Evolutionary conservation across 805 yeast species (phyloP).

Genomic region (Saccharomyces eubayanus): DNA sequence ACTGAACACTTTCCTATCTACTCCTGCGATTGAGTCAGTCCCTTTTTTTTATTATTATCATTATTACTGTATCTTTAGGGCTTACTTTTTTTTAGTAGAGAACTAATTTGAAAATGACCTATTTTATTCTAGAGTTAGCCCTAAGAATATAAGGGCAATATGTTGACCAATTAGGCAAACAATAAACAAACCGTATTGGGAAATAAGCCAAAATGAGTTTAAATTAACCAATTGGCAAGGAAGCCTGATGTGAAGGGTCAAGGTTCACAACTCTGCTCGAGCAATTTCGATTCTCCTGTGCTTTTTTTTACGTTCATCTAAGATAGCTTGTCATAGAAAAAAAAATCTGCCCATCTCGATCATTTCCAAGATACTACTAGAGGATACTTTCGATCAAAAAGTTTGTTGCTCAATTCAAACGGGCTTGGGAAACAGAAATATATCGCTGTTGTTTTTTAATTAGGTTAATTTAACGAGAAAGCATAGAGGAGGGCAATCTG

Average conservation of each 20-base stretch:
- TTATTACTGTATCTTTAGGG: not conserved
- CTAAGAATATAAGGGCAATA: not conserved
- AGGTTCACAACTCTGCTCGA: not conserved
- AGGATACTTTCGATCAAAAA: not conserved
- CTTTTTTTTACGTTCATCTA: not conserved
- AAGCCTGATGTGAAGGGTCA: not conserved
- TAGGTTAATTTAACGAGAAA: not conserved
- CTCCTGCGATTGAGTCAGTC: constrained; percentile 1
- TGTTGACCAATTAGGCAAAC: not conserved
- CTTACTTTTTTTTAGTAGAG: not conserved
- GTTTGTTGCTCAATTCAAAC: not conserved
- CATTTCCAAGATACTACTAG: not conserved
- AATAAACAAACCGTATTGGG: constrained; percentile 6
- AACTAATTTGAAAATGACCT: too few relatives aligned
- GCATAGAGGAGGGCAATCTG: not conserved
- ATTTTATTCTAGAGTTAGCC: not conserved
- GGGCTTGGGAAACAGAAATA: not conserved
- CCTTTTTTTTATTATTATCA: not conserved
- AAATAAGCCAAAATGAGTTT: constrained; percentile 7
- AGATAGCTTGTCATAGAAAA: not conserved
- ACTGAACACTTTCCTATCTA: not conserved
- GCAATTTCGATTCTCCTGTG: not conserved
- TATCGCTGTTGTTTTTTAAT: not conserved
- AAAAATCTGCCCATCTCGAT: not conserved
- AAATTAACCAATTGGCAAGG: constrained; percentile 1